These are phyloP conservation scores for Talaromyces sp. DNA, from an alignment of 2,329 filamentous ascomycete genomes.

Conservation along the genomic window DNA sequence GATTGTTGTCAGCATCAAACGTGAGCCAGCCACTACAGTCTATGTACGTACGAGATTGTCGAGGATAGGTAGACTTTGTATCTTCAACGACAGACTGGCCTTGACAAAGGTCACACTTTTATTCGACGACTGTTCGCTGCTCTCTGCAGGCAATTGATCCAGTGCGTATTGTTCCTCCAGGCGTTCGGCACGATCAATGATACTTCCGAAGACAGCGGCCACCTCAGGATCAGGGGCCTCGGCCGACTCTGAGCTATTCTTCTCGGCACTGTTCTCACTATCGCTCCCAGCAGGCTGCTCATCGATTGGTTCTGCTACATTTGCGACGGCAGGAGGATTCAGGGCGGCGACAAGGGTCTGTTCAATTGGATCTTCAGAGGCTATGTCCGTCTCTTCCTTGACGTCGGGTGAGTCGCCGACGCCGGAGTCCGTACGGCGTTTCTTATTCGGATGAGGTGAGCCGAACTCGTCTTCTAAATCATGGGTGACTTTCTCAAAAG, in stretches of 20 bases:
- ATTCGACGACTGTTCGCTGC: slow-evolving; percentile 28
- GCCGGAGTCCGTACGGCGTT: slow-evolving; percentile 36
- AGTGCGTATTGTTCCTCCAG: slow-evolving; percentile 39
- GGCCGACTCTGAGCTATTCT: slow-evolving; percentile 21
- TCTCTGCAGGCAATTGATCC: slow-evolving; percentile 32
- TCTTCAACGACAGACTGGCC: slow-evolving; percentile 48
- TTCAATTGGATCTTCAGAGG: slow-evolving; percentile 34
- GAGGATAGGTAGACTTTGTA: slow-evolving; percentile 58
- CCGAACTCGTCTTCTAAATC: slow-evolving; percentile 30
- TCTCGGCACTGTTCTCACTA: slow-evolving; percentile 22
- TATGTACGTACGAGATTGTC: slow-evolving; percentile 54
- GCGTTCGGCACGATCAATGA: slow-evolving; percentile 43
- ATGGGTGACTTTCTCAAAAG: slow-evolving; percentile 31
- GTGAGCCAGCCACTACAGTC: slow-evolving; percentile 1
- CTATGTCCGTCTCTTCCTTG: slow-evolving; percentile 24
- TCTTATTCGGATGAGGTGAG: slow-evolving; percentile 38
- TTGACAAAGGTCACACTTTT: slow-evolving; percentile 40
- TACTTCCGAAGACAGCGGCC: slow-evolving; percentile 40
- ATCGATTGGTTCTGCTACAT: not conserved
- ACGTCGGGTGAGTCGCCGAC: slow-evolving; percentile 25
- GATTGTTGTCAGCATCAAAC: not conserved
- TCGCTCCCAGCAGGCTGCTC: slow-evolving; percentile 21
- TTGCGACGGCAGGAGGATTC: slow-evolving; percentile 22
- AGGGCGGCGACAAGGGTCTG: slow-evolving; percentile 37
- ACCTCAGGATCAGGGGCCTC: slow-evolving; percentile 32